Percentiles rank a stretch among this genome's conserved stretches.
These are phyloP conservation scores for Sporisorium exsertum DNA, from an alignment of 1,284 basidiomycete species.

Conservation along the genomic window DNA sequence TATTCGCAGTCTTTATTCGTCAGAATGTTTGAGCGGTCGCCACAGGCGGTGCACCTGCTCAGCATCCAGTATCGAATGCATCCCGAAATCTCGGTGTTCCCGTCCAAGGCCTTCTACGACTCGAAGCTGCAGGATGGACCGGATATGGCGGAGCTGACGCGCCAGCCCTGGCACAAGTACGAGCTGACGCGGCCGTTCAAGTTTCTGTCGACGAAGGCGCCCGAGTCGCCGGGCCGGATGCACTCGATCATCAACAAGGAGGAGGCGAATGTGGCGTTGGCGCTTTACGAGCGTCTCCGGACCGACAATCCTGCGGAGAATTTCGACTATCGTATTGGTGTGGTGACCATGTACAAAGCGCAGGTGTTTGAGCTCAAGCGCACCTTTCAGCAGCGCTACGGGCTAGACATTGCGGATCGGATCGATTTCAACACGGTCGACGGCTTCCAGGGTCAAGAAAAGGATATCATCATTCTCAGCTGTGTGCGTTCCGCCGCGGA, in stretches of 20 bases:
- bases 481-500: constrained; percentile 85
- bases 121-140: constrained; percentile 86
- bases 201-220: constrained; percentile 76
- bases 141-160: constrained; percentile 85
- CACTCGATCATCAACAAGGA: constrained; percentile 83
- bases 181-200: constrained; percentile 86
- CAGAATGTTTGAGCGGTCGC: constrained; percentile 82
- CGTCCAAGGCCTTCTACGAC: constrained; percentile 89
- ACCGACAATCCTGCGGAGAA: constrained; percentile 74
- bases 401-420: constrained; percentile 75
- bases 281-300: constrained; percentile 81
- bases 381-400: constrained; percentile 80
- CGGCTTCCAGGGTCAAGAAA: constrained; percentile 99
- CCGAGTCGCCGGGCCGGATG: constrained; percentile 74
- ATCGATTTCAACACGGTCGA: constrained; percentile 98
- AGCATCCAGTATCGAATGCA: constrained; percentile 99
- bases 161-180: constrained; percentile 85
- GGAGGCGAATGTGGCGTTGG: constrained; percentile 83
- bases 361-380: constrained; percentile 84
- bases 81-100: constrained; percentile 90
- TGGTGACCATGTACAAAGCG: constrained; percentile 95
- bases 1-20: constrained; percentile 96
- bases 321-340: constrained; percentile 83
- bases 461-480: constrained; percentile 98
- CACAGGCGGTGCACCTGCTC: constrained; percentile 86